Base-by-base conservation (phyloP, 202 grass and related monocot genomes). In the Zizania palustris region DNA sequence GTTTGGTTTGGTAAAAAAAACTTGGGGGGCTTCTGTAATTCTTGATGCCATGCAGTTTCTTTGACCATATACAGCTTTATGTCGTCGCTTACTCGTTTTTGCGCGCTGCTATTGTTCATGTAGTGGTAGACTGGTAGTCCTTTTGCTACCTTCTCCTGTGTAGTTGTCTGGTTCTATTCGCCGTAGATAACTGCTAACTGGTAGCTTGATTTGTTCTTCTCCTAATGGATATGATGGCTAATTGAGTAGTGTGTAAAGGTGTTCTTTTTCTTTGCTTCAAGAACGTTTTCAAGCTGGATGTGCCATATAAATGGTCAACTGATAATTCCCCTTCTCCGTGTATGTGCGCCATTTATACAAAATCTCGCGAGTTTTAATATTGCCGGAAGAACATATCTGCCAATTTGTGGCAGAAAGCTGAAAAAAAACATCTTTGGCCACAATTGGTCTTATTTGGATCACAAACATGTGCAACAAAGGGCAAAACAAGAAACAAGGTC, bases 1-100 rank as follows among this genome's bases (percentile, higher is more conserved):
- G 41, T 65, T 80, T 69, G 70, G 54, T 69, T 36, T 44, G 73
- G 54, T 9, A 60, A 11, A 44, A 76, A 76, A 33, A 36, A 67
- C 38, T 62, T 4, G 34, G 1, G 5, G 12, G 35, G 16, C 19
- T 84, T n/a, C 61, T 28, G 7, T 61, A 60, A 71, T 33, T 76
- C 45, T 83, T 73, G 71, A 44, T 35, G 44, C 16, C 57, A 58
- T 37, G 65, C 9, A 36, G 57, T 71, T 75, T 69, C 20, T 42
- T 39, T 58, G 16, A 72, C 60, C 70, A 60, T 84, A 51, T 85
- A 71, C 65, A 43, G 58, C 14, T 71, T 65, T 28, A 15, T 51
- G 38, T 28, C 28, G 28, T 28, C 28, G n/a, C n/a, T n/a, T n/a
- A n/a, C n/a, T n/a, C n/a, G 28, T 28, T 28, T 28, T 28, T 28